These are phyloP conservation scores for Peribolospora kevripleyi DNA, from an alignment of 768 basidiomycete genomes.

Conservation along the genomic window DNA sequence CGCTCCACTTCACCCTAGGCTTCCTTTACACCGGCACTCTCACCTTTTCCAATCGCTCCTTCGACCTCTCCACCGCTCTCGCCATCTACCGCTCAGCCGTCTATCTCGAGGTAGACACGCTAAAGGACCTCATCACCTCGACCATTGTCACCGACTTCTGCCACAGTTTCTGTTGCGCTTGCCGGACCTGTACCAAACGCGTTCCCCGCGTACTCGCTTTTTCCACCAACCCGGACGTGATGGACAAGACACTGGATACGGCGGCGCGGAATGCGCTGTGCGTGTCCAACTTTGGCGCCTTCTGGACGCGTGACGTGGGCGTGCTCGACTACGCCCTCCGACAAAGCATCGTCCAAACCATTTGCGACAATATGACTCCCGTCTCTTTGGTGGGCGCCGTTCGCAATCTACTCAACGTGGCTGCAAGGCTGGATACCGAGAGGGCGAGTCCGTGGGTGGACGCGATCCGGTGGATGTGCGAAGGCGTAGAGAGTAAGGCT, in stretches of 20 bases:
- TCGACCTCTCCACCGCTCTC: conserved; percentile 78
- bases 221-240: conserved; percentile 47
- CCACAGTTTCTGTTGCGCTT: conserved; percentile 69
- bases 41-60: conserved; percentile 70
- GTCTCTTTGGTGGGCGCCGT: conserved; percentile 43
- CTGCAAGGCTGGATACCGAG: conserved; percentile 22
- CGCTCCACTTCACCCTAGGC: conserved; percentile 76
- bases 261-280: conserved; percentile 43
- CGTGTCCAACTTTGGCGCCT: conserved; percentile 62
- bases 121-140: conserved; percentile 57
- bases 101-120: conserved; percentile 48
- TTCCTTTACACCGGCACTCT: conserved; percentile 91
- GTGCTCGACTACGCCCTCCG: conserved; percentile 38
- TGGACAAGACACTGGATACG: conserved; percentile 42
- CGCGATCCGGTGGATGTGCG: conserved; percentile 39
- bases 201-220: conserved; percentile 67
- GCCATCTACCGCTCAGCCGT: conserved; percentile 59
- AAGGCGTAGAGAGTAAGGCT: conserved; percentile 25
- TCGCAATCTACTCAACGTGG: conserved; percentile 26
- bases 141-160: conserved; percentile 68
- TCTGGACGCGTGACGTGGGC: conserved; percentile 69
- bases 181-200: conserved; percentile 50
- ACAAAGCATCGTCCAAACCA: conserved; percentile 43
- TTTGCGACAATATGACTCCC: conserved; percentile 43
- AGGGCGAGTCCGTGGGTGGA: conserved; percentile 35